Evolutionary conservation across 1,284 basidiomycete genomes (phyloP).

Genomic region (Austroboletus olivaceoglutinosus): DNA sequence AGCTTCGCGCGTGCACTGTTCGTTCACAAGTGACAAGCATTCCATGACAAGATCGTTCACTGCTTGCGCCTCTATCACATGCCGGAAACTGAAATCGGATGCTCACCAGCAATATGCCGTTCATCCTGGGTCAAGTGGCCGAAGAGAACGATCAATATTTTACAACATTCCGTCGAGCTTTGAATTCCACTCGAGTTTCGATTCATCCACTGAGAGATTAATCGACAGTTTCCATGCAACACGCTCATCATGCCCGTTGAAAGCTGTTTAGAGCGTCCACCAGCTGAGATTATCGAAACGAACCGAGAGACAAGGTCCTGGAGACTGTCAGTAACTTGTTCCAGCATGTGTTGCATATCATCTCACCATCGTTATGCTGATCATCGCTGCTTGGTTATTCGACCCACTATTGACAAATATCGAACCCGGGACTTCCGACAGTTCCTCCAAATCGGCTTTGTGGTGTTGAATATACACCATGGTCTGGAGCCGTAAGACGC

Average conservation of each 20-base stretch:
- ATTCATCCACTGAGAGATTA: slow-evolving; percentile 26
- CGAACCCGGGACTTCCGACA: slow-evolving; percentile 5
- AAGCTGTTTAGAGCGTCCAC: slow-evolving; percentile 10
- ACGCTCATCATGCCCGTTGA: slow-evolving; percentile 17
- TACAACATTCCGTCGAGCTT: slow-evolving; percentile 33
- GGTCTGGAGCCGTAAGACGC: slow-evolving; percentile 39
- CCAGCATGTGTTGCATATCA: neutral
- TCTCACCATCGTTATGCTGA: slow-evolving; percentile 26
- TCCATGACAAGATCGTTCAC: slow-evolving; percentile 45
- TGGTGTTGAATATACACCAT: slow-evolving; percentile 47
- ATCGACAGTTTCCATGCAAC: slow-evolving; percentile 19
- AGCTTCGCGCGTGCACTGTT: slow-evolving; percentile 17
- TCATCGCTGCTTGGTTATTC: slow-evolving; percentile 10
- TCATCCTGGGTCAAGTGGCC: slow-evolving; percentile 28
- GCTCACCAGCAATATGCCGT: slow-evolving; percentile 29
- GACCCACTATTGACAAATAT: neutral
- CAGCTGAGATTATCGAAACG: slow-evolving; percentile 16
- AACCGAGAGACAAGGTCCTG: slow-evolving; percentile 28
- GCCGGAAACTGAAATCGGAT: neutral
- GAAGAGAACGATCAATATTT: slow-evolving; percentile 37
- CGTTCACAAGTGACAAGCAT: slow-evolving; percentile 24
- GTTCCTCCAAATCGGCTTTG: neutral
- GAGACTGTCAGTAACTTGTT: slow-evolving; percentile 10
- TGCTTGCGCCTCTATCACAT: slow-evolving; percentile 18
- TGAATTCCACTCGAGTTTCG: slow-evolving; percentile 24